phyloP scores from a whole-genome alignment of 2,329 filamentous ascomycete species.

The Diplodia mutila region DNA sequence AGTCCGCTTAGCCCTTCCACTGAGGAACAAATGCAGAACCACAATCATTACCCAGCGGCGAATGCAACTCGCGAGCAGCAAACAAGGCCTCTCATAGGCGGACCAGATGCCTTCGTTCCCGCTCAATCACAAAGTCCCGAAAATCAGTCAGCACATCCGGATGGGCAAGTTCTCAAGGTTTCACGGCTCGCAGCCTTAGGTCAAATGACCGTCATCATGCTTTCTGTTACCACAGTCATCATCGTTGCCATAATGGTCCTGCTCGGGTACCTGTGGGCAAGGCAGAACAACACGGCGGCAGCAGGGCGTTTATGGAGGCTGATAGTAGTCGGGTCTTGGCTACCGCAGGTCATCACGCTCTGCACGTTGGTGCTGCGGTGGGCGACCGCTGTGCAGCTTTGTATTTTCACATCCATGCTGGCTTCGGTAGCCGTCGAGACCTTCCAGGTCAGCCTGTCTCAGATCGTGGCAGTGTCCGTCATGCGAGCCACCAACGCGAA shows the following conservation, averaged over 20 bases:
- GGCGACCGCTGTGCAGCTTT: not conserved
- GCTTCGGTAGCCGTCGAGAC: not conserved
- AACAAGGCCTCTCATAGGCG: no score
- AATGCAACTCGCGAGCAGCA: no score
- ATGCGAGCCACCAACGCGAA: not conserved
- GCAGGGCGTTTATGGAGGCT: not conserved
- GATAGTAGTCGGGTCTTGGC: not conserved
- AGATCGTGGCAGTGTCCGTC: not conserved
- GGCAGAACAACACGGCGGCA: not conserved
- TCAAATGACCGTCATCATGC: not conserved
- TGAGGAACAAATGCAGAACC: no score
- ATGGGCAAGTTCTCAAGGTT: not conserved
- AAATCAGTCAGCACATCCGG: not conserved
- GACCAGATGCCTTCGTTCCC: no score
- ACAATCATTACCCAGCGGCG: no score
- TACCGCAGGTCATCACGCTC: not conserved
- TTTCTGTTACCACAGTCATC: not conserved
- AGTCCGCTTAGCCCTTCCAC: no score
- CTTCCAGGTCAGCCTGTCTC: not conserved
- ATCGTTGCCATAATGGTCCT: not conserved
- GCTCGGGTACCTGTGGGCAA: not conserved
- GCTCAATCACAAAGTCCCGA: no score
- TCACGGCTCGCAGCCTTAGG: not conserved
- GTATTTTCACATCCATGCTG: not conserved
- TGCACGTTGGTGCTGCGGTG: not conserved